Conservation (phyloP, 2,329 filamentous ascomycete species). For the Colletotrichum tropicicola region DNA sequence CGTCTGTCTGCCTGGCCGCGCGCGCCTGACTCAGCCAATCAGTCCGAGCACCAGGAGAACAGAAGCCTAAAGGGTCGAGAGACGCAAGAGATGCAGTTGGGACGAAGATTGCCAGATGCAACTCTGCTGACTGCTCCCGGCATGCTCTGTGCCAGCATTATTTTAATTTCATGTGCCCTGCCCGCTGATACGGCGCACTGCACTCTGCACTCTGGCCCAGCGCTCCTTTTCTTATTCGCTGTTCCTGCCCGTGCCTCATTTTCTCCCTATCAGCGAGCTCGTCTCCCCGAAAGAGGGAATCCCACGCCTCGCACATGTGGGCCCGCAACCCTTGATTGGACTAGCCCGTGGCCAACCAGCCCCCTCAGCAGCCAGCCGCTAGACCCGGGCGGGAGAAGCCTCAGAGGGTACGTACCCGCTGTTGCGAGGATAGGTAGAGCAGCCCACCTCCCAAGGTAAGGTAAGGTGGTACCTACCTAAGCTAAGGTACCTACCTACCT, state of each 20-base stretch:
- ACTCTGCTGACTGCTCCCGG: constrained; percentile 14
- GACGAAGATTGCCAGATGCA: constrained; percentile 19
- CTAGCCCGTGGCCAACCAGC: constrained; percentile 14
- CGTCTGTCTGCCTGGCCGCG: not conserved
- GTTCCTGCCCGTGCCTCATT: not conserved
- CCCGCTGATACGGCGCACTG: not conserved
- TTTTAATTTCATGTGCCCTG: constrained; percentile 4
- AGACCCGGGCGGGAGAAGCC: not conserved
- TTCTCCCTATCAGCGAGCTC: constrained; percentile 24
- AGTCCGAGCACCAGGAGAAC: not conserved
- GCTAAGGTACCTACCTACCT: not conserved
- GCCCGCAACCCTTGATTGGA: not conserved
- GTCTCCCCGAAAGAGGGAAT: constrained; percentile 26
- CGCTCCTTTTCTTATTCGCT: not conserved
- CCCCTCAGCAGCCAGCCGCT: not conserved
- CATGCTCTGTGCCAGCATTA: too few relatives aligned
- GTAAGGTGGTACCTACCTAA: too few relatives aligned
- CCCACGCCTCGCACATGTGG: constrained; percentile 19
- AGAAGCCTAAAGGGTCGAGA: not conserved
- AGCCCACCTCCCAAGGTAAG: too few relatives aligned
- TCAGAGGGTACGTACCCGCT: not conserved
- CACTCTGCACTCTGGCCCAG: not conserved
- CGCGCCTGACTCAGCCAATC: not conserved
- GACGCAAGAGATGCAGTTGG: not conserved
- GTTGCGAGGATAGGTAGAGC: too few relatives aligned